A percentile compares a stretch with the other conserved stretches of the same genome.
phyloP scores from a whole-genome alignment of 2,329 filamentous ascomycete species.

The Rutstroemia sp. region DNA sequence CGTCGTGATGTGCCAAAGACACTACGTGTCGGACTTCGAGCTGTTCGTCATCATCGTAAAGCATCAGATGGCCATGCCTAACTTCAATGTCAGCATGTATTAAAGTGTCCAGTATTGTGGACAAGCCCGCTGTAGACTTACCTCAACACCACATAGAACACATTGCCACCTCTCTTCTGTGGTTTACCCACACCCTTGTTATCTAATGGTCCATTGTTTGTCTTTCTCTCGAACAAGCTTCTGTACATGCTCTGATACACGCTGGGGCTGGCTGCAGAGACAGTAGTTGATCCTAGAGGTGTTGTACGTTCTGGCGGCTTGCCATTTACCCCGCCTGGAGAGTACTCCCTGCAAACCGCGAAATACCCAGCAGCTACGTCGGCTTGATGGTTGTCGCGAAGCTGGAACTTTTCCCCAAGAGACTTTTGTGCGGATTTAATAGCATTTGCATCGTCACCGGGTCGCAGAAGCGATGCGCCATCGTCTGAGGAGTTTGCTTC shows the following conservation, averaged over 20 bases:
- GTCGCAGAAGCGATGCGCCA: conserved; percentile 41
- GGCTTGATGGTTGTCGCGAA: conserved; percentile 50
- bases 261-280: conserved; percentile 76
- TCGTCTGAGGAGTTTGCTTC: conserved; percentile 32
- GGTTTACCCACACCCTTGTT: conserved; percentile 27
- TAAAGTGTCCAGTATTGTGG: too few relatives aligned
- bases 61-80: conserved; percentile 91
- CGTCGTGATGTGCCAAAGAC: conserved; percentile 78
- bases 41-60: conserved; percentile 93
- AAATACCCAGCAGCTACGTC: conserved; percentile 90
- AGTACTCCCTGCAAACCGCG: conserved; percentile 89
- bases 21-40: conserved; percentile 95
- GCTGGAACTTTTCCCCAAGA: conserved; percentile 53
- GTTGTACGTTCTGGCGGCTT: conserved; percentile 84
- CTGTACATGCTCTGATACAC: conserved; percentile 98
- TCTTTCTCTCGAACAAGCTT: conserved; percentile 83
- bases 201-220: conserved; percentile 33
- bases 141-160: conserved; percentile 89
- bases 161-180: conserved; percentile 64
- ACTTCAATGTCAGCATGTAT: not conserved
- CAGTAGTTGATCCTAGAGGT: conserved; percentile 66
- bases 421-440: conserved; percentile 54
- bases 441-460: conserved; percentile 56
- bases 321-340: conserved; percentile 83
- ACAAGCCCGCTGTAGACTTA: conserved; percentile 32